Percentiles rank a stretch among this genome's conserved stretches.
phyloP scores from a whole-genome alignment of 257 asterid species.

The Primulina tabacum region DNA sequence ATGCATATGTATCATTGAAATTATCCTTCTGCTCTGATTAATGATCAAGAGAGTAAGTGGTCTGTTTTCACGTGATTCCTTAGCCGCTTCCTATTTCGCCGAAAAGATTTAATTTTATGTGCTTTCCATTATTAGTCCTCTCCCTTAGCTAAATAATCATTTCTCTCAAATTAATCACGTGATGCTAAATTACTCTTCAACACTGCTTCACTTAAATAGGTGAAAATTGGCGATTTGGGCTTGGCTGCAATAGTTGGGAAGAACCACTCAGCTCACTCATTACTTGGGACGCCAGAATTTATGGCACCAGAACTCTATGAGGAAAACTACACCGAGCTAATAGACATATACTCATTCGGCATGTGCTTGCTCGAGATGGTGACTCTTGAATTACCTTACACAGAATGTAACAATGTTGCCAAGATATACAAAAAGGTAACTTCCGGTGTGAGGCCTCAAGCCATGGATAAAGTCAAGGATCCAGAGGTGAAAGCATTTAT shows the following conservation, averaged over 20 bases:
- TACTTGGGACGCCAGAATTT: conserved; percentile 46
- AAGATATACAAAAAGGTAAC: conserved; percentile 50
- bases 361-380: conserved; percentile 50
- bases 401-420: conserved; percentile 38
- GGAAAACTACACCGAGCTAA: conserved; percentile 44
- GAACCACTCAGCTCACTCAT: conserved; percentile 43
- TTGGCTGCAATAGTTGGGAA: conserved; percentile 40
- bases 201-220: conserved; percentile 20
- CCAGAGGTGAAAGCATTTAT: conserved; percentile 35
- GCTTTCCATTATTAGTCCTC: not conserved
- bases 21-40: too few species aligned
- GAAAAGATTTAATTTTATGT: not conserved
- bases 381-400: conserved; percentile 45
- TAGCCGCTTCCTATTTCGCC: too few species aligned
- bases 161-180: not conserved
- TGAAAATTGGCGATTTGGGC: conserved; percentile 50
- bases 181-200: not conserved
- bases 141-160: not conserved
- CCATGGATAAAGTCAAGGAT: conserved; percentile 35
- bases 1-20: too few species aligned
- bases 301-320: conserved; percentile 53
- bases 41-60: not conserved
- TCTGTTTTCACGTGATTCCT: not conserved
- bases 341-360: conserved; percentile 49
- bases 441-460: conserved; percentile 41